phyloP scores from a whole-genome alignment of 163 green algal genomes.

The Chloroidium sp. region DNA sequence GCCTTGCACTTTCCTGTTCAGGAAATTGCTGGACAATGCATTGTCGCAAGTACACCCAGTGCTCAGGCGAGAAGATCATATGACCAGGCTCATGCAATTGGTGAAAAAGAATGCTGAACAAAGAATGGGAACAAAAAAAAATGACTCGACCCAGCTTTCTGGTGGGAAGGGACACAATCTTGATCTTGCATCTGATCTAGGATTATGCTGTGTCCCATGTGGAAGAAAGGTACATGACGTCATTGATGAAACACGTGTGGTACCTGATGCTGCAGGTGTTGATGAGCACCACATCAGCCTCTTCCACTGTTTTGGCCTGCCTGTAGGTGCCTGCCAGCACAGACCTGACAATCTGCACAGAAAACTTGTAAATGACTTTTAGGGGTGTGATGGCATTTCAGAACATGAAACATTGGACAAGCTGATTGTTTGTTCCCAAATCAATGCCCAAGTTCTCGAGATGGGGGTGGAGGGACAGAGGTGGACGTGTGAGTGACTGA shows the following conservation, averaged over 20 bases:
- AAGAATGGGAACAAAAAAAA: too few relatives aligned
- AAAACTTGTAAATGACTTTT: background rate
- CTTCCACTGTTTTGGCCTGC: constrained; percentile 9
- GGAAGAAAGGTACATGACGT: background rate
- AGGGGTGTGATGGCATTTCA: background rate
- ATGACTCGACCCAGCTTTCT: too few relatives aligned
- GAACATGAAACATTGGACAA: background rate
- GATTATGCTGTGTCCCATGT: background rate
- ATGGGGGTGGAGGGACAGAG: background rate
- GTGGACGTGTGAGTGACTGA: background rate
- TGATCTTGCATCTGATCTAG: background rate
- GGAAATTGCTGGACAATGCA: too few relatives aligned
- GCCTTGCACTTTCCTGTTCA: too few relatives aligned
- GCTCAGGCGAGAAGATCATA: too few relatives aligned
- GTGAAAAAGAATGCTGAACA: too few relatives aligned
- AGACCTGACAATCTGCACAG: constrained; percentile 47
- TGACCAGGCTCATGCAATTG: too few relatives aligned
- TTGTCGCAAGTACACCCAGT: too few relatives aligned
- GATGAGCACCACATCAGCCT: constrained; percentile 69
- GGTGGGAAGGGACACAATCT: too few relatives aligned
- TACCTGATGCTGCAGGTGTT: constrained; percentile 83
- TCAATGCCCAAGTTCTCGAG: background rate
- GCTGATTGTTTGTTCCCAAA: background rate
- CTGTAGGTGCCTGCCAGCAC: constrained; percentile 60
- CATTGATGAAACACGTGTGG: constrained; percentile 39